Evolutionary conservation across 345 rosid genomes (phyloP).

Genomic region (Citrus sinensis): DVS_A1.0 CM039163.1:4165501-4166000

Average conservation of each 20-base stretch:
- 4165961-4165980: not conserved
- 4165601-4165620: not conserved
- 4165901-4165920: not conserved
- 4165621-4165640: not conserved
- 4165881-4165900: not conserved
- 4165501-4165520: not conserved
- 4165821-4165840: not conserved
- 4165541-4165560: not conserved
- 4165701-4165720: conserved; percentile 95
- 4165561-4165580: not conserved
- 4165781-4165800: conserved; percentile 55
- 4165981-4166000: not conserved
- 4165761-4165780: conserved; percentile 86
- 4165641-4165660: not conserved
- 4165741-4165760: conserved; percentile 96
- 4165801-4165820: not conserved
- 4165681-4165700: conserved; percentile 17
- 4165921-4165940: not conserved
- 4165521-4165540: not conserved
- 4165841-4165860: not conserved
- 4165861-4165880: not conserved
- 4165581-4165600: not conserved
- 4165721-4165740: conserved; percentile 97
- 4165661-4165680: not conserved
- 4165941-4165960: not conserved